Percentiles rank a stretch among this genome's conserved stretches.
Evolutionary conservation across 2,329 filamentous ascomycete species (phyloP).

Genomic region (Aureobasidium sp.): DNA sequence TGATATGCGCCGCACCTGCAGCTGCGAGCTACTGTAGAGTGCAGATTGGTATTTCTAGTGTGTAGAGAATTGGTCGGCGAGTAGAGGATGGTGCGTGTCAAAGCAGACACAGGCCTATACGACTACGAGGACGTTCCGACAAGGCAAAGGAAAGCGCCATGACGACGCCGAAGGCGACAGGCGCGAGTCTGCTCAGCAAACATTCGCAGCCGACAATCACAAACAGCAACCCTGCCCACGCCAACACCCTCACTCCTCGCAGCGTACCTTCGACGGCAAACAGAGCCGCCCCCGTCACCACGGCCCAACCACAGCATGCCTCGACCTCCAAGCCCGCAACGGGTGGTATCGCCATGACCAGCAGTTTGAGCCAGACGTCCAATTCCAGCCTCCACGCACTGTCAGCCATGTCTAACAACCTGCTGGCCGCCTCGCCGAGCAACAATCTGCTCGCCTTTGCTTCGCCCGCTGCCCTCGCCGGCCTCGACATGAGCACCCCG

Average conservation of each 20-base stretch:
- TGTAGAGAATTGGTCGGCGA: background rate
- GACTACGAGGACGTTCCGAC: background rate
- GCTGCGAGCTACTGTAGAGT: no score
- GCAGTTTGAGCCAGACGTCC: slow-evolving; percentile 25
- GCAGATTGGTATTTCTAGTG: no score
- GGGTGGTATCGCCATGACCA: slow-evolving; percentile 29
- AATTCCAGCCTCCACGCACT: slow-evolving; percentile 18
- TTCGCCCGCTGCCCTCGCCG: slow-evolving; percentile 38
- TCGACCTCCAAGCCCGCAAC: slow-evolving; percentile 23
- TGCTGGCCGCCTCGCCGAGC: slow-evolving; percentile 25
- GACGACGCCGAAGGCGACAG: slow-evolving; percentile 9
- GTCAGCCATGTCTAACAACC: slow-evolving; percentile 21
- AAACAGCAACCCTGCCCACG: background rate
- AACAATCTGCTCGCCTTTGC: slow-evolving; percentile 31
- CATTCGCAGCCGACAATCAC: background rate
- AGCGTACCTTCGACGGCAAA: slow-evolving; percentile 29
- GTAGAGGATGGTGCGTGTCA: background rate
- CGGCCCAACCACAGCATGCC: slow-evolving; percentile 33
- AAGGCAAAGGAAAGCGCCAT: background rate
- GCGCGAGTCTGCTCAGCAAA: background rate
- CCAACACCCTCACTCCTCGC: slow-evolving; percentile 23
- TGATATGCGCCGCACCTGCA: background rate
- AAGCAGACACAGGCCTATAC: background rate
- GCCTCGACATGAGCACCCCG: slow-evolving; percentile 30
- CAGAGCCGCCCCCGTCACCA: slow-evolving; percentile 24